Base-by-base conservation (phyloP, 441 rosid genomes). In the Theobroma grandiflorum region DNA sequence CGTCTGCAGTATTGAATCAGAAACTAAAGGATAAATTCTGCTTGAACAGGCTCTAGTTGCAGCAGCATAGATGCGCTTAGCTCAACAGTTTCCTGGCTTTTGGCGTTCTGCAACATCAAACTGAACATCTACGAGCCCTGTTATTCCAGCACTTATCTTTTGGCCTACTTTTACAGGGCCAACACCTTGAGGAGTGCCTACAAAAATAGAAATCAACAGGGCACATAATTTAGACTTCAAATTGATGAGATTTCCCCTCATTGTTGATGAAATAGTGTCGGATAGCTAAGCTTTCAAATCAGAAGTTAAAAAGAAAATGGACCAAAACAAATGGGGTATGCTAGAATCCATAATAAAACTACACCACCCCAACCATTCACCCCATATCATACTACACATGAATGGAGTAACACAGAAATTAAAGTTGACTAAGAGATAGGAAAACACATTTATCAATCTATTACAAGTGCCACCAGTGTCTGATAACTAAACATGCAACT, bases 101-200 rank as follows among this genome's bases (percentile, higher is more conserved):
- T 16, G 81, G 79, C 94, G 93, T 75, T 87, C 88, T 59, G 68
- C 93, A 16, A 93, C 89, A 33, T 87, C 84, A 61, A 94, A 95
- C 49, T 90, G 85, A 70, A 93, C 87, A 69, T 95, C 94, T 3
- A 91, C 50, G 59, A 95, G 85, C 82, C 94, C 97, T 0, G 99
- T 91, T 85, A 96, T 92, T 37, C 99, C 99, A 0, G 97, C 95
- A 8, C 96, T 93, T 80, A 96, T 89, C 81, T 87, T 90, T 84
- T 94, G 96, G 8, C 98, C 99, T 22, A 84, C 87, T 85, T 91
- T 93, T n/a, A 92, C 98, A 4, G 99, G 97, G 82, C 98, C 98
- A 80, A 91, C 96, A 66, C 99, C 98, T 82, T 87, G 84, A 47
- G 97, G 99, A 79, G 99, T 94, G 74, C 98, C 99, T 96, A 86